phyloP scores from a whole-genome alignment of 768 basidiomycete genomes.

The Termitomyces eurrhizus region DNA sequence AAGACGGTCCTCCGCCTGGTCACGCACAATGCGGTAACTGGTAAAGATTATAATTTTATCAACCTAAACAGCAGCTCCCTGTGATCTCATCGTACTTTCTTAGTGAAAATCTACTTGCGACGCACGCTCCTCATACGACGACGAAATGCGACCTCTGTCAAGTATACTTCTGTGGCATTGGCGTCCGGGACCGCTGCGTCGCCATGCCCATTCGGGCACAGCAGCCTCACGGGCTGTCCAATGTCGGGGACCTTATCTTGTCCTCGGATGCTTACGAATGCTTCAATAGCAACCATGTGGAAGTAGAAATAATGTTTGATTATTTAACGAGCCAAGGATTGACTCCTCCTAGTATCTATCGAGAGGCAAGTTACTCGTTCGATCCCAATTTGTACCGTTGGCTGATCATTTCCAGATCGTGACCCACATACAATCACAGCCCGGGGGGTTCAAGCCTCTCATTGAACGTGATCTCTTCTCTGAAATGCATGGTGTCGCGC shows the following conservation, averaged over 20 bases:
- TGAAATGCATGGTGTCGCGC: constrained; percentile 58
- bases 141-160: constrained; percentile 82
- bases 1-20: constrained; percentile 75
- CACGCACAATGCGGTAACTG: constrained; percentile 83
- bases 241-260: constrained; percentile 73
- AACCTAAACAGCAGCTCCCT: background rate
- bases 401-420: constrained; percentile 46
- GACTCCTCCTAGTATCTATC: constrained; percentile 70
- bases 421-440: constrained; percentile 53
- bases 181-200: constrained; percentile 68
- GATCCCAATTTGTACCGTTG: background rate
- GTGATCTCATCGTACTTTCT: background rate
- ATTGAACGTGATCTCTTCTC: constrained; percentile 69
- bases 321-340: constrained; percentile 62
- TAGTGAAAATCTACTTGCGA: constrained; percentile 73
- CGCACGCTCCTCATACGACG: constrained; percentile 64
- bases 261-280: constrained; percentile 76
- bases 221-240: constrained; percentile 65
- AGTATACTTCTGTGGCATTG: constrained; percentile 79
- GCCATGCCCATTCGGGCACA: constrained; percentile 55
- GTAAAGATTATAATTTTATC: constrained; percentile 27
- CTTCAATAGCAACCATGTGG: constrained; percentile 73
- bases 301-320: constrained; percentile 83
- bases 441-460: constrained; percentile 59
- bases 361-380: constrained; percentile 50